These are phyloP conservation scores for Fusarium pseudocircinatum DNA, from an alignment of 2,329 filamentous ascomycete genomes.

Conservation along the genomic window DNA sequence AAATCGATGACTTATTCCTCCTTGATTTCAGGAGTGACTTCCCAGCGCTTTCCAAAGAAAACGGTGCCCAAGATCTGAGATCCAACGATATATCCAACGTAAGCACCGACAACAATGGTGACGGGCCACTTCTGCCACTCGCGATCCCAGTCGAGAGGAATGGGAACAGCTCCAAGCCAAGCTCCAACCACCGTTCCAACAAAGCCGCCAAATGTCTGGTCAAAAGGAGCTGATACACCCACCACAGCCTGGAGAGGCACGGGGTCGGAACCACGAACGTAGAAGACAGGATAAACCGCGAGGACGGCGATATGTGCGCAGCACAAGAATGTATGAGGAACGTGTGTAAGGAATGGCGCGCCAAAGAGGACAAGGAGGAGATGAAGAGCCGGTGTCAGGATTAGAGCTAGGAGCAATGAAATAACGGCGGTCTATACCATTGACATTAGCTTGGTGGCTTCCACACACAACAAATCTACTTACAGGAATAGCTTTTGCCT, in stretches of 20 bases:
- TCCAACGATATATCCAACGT: constrained; percentile 79
- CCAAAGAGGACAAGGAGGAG: constrained; percentile 85
- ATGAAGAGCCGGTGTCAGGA: constrained; percentile 73
- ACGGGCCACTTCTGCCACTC: constrained; percentile 99
- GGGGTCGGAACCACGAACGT: constrained; percentile 81
- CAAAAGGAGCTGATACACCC: constrained; percentile 74
- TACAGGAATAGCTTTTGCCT: constrained; percentile 59
- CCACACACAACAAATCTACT: constrained; percentile 29
- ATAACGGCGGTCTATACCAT: constrained; percentile 55
- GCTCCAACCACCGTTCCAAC: constrained; percentile 83
- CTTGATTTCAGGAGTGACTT: constrained; percentile 33
- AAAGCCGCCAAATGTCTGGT: constrained; percentile 84
- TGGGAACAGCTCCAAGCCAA: constrained; percentile 94
- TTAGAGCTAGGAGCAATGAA: constrained; percentile 68
- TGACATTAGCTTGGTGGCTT: constrained; percentile 9
- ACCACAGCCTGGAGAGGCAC: constrained; percentile 76
- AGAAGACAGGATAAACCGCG: constrained; percentile 81
- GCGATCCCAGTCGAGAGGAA: constrained; percentile 97
- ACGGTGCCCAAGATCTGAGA: constrained; percentile 67
- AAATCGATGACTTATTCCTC: constrained; percentile 41
- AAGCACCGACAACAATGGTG: constrained; percentile 85
- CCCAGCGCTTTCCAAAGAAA: constrained; percentile 58
- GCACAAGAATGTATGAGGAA: constrained; percentile 79
- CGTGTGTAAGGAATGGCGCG: constrained; percentile 85
- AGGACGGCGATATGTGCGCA: constrained; percentile 85